A percentile compares a stretch with the other conserved stretches of the same genome.
phyloP scores from a whole-genome alignment of 345 rosid species.

The Citrus glauca region DNA sequence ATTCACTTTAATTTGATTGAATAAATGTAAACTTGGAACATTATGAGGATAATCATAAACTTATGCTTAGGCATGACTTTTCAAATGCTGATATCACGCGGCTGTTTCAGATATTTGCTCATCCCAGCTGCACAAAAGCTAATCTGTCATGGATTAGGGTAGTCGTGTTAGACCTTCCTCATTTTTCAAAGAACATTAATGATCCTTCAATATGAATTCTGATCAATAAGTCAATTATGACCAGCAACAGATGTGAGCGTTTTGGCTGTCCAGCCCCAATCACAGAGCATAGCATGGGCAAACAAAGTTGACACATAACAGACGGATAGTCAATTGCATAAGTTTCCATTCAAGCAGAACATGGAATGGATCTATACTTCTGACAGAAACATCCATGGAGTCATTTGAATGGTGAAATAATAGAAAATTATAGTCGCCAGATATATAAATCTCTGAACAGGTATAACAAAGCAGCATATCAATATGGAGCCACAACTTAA shows the following conservation, averaged over 20 bases:
- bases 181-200: too few species aligned
- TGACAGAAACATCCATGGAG: not conserved
- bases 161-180: too few species aligned
- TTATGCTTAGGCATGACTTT: not conserved
- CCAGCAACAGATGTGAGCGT: not conserved
- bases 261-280: not conserved
- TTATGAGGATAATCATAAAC: too few species aligned
- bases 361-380: not conserved
- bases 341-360: not conserved
- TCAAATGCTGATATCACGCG: too few species aligned
- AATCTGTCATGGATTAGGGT: not conserved
- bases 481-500: not conserved
- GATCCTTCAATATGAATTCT: too few species aligned
- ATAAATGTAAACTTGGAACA: too few species aligned
- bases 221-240: too few species aligned
- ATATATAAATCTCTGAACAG: not conserved
- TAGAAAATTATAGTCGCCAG: not conserved
- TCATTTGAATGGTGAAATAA: not conserved
- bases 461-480: not conserved
- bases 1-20: too few species aligned
- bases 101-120: not conserved
- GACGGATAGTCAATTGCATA: not conserved
- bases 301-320: not conserved
- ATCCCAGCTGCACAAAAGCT: not conserved
- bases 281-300: not conserved